Evolutionary conservation across 179 eudicot genomes (phyloP).

Genomic region (Dionaea muscipula): DNA sequence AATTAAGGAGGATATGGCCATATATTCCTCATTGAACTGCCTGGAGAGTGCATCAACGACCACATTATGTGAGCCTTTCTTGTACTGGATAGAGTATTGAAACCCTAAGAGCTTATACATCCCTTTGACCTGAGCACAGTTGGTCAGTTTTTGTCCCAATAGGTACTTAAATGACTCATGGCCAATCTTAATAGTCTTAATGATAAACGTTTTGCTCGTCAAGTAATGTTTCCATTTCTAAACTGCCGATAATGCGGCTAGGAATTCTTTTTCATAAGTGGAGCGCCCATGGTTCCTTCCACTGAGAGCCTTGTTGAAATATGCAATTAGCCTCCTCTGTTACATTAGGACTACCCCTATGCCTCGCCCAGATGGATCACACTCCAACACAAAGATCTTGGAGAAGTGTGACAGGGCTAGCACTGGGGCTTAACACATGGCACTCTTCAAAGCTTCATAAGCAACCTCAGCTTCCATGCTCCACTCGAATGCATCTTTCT

Average conservation of each 20-base stretch:
- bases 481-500: background rate
- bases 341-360: background rate
- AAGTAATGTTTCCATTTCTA: slow-evolving; percentile 3
- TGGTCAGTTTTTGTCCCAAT: background rate
- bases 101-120: background rate
- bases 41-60: slow-evolving; percentile 1
- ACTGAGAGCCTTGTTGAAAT: background rate
- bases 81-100: background rate
- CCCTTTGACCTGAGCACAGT: slow-evolving; percentile 1
- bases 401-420: slow-evolving; percentile 1
- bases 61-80: background rate
- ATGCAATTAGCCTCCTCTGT: background rate
- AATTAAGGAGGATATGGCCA: background rate
- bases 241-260: background rate
- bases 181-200: background rate
- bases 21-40: background rate
- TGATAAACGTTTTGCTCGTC: background rate
- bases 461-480: background rate
- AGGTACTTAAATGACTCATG: slow-evolving; percentile 2
- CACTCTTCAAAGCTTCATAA: background rate
- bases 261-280: slow-evolving; percentile 1
- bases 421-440: background rate
- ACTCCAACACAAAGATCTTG: too few species aligned
- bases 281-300: background rate
- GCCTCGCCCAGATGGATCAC: background rate